phyloP scores from a whole-genome alignment of 306 rosid species.

The Prosopis cineraria region DNA sequence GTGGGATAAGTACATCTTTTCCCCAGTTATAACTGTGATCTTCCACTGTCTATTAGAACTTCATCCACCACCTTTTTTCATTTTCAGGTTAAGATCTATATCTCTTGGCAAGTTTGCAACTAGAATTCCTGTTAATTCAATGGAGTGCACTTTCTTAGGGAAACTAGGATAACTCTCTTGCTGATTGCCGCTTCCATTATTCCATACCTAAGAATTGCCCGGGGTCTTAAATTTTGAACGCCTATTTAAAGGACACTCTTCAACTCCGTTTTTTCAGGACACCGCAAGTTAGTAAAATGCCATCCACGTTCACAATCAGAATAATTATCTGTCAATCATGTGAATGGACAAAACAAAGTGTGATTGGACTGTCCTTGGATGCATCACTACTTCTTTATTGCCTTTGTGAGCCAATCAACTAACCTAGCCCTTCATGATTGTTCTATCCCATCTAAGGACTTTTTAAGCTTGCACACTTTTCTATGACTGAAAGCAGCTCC shows the following conservation, averaged over 20 bases:
- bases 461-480: not conserved
- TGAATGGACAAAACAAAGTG: not conserved
- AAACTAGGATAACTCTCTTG: not conserved
- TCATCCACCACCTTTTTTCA: not conserved
- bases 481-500: not conserved
- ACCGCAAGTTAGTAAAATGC: not conserved
- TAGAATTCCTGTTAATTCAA: not conserved
- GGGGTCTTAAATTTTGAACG: not conserved
- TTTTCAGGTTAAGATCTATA: not conserved
- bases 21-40: not conserved
- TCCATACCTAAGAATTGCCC: not conserved
- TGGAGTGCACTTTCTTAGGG: not conserved
- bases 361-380: not conserved
- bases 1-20: not conserved
- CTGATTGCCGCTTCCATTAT: not conserved
- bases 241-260: not conserved
- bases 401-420: not conserved
- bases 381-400: not conserved
- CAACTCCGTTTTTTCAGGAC: not conserved
- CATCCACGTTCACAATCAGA: not conserved
- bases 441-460: not conserved
- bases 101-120: not conserved
- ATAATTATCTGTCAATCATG: not conserved
- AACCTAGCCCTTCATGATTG: not conserved
- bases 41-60: not conserved